These are phyloP conservation scores for Termitomyces sp. DNA, from an alignment of 768 basidiomycete species.

Conservation along the genomic window DNA sequence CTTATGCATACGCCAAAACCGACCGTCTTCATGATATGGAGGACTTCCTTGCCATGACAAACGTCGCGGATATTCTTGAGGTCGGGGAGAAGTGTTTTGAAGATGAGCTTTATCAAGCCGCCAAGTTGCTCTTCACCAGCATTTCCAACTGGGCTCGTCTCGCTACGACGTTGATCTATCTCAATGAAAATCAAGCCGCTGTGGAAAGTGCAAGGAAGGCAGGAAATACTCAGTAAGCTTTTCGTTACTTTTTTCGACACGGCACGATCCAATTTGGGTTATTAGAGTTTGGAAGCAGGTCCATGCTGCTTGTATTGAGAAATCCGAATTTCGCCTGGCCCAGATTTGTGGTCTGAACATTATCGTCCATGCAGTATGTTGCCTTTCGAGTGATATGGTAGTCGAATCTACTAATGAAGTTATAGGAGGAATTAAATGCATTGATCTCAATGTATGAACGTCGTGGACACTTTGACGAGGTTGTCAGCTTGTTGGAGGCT, in stretches of 20 bases:
- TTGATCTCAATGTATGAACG: conserved; percentile 83
- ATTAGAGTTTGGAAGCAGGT: conserved; percentile 99
- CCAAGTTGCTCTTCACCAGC: conserved; percentile 91
- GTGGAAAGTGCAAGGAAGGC: conserved; percentile 99
- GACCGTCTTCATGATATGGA: conserved; percentile 99
- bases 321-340: conserved; percentile 93
- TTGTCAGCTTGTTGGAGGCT: conserved; percentile 87
- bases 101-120: conserved; percentile 95
- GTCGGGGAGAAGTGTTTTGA: conserved; percentile 99
- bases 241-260: background rate
- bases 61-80: conserved; percentile 93
- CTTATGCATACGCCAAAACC: conserved; percentile 97
- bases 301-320: conserved; percentile 96
- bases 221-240: conserved; percentile 91
- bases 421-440: conserved; percentile 69
- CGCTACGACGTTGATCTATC: conserved; percentile 96
- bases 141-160: conserved; percentile 99
- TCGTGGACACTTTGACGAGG: conserved; percentile 91
- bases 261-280: conserved; percentile 8
- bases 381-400: background rate
- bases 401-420: conserved; percentile 4
- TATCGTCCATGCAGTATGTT: conserved; percentile 77
- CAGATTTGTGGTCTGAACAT: conserved; percentile 99
- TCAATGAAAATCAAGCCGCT: conserved; percentile 96
- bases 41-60: conserved; percentile 97